Conservation (phyloP, 2,329 filamentous ascomycete genomes). For the Aspergillus caelatus region DNA sequence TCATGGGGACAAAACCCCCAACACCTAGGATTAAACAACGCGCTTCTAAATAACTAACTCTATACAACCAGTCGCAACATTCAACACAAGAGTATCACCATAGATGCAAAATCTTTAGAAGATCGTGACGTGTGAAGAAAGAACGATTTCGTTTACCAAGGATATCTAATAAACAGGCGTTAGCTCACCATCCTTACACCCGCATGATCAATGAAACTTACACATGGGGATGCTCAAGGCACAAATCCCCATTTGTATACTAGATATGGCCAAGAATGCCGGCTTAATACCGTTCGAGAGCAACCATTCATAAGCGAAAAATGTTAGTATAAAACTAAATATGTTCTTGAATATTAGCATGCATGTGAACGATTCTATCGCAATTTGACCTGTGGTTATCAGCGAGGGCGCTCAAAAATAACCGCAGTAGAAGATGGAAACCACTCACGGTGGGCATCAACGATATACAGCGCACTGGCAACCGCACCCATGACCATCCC, state of each 20-base stretch:
- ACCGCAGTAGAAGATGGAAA: neutral
- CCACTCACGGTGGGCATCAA: constrained; percentile 82
- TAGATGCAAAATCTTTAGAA: constrained; percentile 56
- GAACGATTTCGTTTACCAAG: constrained; percentile 76
- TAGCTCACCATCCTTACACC: constrained; percentile 1
- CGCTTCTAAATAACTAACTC: neutral
- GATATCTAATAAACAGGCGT: constrained; percentile 60
- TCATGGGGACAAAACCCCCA: too few relatives aligned
- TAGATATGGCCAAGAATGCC: constrained; percentile 71
- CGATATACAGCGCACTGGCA: constrained; percentile 81
- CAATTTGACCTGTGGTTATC: constrained; percentile 64
- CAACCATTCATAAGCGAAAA: constrained; percentile 83
- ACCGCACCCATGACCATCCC: constrained; percentile 94
- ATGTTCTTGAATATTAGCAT: constrained; percentile 94
- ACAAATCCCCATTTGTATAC: constrained; percentile 78
- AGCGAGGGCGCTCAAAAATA: constrained; percentile 6
- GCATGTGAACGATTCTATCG: constrained; percentile 86
- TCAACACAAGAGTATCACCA: constrained; percentile 22
- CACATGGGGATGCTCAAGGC: constrained; percentile 74
- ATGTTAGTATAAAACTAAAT: constrained; percentile 84
- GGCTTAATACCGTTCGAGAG: constrained; percentile 58
- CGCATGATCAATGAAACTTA: constrained; percentile 54
- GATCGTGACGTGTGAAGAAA: constrained; percentile 75
- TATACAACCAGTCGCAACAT: neutral
- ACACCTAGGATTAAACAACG: neutral